phyloP scores from a whole-genome alignment of 306 rosid genomes.

The Rubus idaeus region DNA sequence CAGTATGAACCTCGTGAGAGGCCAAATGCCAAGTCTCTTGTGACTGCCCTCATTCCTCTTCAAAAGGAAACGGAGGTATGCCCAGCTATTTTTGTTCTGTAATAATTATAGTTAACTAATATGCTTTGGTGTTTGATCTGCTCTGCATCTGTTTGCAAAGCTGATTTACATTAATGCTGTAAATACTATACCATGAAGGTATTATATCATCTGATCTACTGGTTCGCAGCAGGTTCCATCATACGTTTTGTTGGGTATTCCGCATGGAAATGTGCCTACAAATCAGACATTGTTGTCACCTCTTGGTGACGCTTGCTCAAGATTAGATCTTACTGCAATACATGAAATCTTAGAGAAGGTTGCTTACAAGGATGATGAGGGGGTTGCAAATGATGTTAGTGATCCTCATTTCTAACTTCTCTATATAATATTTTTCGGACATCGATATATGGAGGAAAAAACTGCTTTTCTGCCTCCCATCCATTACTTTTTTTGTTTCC shows the following conservation, averaged over 20 bases:
- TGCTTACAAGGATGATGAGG: slow-evolving; percentile 97
- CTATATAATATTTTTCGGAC: background rate
- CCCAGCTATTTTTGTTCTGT: slow-evolving; percentile 5
- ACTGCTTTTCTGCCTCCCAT: background rate
- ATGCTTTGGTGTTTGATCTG: slow-evolving; percentile 26
- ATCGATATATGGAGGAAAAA: background rate
- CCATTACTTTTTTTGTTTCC: background rate
- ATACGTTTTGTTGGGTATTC: slow-evolving; percentile 69
- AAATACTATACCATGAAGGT: slow-evolving; percentile 11
- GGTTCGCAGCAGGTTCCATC: slow-evolving; percentile 66
- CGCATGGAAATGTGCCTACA: slow-evolving; percentile 48
- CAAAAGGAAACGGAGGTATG: slow-evolving; percentile 86
- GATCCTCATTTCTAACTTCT: slow-evolving; percentile 13
- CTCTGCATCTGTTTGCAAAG: slow-evolving; percentile 25
- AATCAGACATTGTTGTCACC: slow-evolving; percentile 69
- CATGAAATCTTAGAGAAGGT: slow-evolving; percentile 82
- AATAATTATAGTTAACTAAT: slow-evolving; percentile 7
- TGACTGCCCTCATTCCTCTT: slow-evolving; percentile 68
- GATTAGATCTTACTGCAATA: slow-evolving; percentile 90
- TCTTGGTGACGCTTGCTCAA: slow-evolving; percentile 88
- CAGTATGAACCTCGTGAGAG: slow-evolving; percentile 92
- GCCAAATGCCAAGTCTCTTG: slow-evolving; percentile 87
- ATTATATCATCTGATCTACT: slow-evolving; percentile 27
- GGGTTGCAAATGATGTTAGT: slow-evolving; percentile 90
- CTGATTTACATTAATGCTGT: slow-evolving; percentile 3